phyloP scores from a whole-genome alignment of 768 basidiomycete species.

The Dictyophora rubrovolvata region DNA sequence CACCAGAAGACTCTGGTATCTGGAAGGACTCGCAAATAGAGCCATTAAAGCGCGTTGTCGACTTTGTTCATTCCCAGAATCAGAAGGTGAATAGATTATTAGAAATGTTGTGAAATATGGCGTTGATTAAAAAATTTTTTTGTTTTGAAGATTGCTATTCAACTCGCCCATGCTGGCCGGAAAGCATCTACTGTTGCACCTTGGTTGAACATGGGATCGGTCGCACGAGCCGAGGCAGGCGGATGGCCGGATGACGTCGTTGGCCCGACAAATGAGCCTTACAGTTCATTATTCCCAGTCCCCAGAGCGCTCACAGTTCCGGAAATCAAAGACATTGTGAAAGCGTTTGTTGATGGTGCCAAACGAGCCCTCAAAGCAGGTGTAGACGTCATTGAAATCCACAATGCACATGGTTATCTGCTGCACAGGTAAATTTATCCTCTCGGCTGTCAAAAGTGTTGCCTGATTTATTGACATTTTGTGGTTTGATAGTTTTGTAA shows the following conservation, averaged over 20 bases:
- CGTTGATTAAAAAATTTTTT: neutral
- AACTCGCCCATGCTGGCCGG: conserved; percentile 70
- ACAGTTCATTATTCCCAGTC: conserved; percentile 30
- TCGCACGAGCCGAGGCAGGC: conserved; percentile 28
- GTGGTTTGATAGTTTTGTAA: conserved; percentile 38
- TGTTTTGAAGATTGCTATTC: conserved; percentile 29
- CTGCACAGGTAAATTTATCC: conserved; percentile 22
- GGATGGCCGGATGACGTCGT: conserved; percentile 48
- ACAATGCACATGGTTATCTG: conserved; percentile 56
- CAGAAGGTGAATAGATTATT: conserved; percentile 13
- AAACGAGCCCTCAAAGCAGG: conserved; percentile 49
- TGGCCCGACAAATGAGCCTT: conserved; percentile 45
- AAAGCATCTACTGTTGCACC: conserved; percentile 58
- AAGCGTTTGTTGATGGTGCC: conserved; percentile 44
- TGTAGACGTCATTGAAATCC: conserved; percentile 51
- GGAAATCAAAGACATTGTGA: conserved; percentile 46
- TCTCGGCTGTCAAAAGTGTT: conserved; percentile 28
- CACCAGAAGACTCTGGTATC: conserved; percentile 42
- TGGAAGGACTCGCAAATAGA: conserved; percentile 34
- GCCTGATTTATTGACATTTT: conserved; percentile 11
- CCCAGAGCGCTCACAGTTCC: conserved; percentile 49
- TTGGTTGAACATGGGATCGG: conserved; percentile 36
- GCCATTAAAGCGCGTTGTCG: conserved; percentile 29
- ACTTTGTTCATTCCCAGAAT: conserved; percentile 31
- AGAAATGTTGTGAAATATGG: neutral